These are phyloP conservation scores for Sporothrix inflata DNA, from an alignment of 2,329 filamentous ascomycete genomes.

Conservation along the genomic window DNA sequence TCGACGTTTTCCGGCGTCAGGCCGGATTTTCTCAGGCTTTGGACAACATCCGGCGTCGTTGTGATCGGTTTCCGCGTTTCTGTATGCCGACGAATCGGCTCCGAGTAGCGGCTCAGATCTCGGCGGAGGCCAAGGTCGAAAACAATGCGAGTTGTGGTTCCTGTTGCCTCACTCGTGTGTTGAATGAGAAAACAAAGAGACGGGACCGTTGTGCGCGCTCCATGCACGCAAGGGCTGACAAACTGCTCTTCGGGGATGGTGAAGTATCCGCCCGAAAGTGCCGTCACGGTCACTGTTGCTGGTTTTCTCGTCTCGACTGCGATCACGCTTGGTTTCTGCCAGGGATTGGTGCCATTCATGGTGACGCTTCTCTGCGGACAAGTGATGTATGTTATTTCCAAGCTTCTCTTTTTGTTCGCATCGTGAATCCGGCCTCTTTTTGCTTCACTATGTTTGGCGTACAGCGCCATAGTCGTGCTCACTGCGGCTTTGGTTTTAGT, in stretches of 20 bases:
- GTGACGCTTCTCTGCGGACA: too few species aligned
- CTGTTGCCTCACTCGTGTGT: not conserved
- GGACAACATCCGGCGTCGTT: not conserved
- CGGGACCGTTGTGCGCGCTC: not conserved
- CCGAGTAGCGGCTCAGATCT: constrained; percentile 3
- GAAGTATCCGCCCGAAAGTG: not conserved
- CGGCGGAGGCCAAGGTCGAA: constrained; percentile 7
- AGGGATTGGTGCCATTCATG: not conserved
- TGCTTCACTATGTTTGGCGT: not conserved
- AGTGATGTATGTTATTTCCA: too few species aligned
- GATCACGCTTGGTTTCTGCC: not conserved
- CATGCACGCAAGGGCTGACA: not conserved
- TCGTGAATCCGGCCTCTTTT: not conserved
- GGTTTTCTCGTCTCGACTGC: not conserved
- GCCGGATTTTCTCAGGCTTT: not conserved
- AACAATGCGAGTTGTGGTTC: not conserved
- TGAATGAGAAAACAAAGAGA: constrained; percentile 3
- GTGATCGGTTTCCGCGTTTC: not conserved
- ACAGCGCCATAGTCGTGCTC: too few species aligned
- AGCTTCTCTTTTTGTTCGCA: too few species aligned
- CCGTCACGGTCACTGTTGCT: not conserved
- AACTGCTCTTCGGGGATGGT: constrained; percentile 14
- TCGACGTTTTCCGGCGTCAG: not conserved
- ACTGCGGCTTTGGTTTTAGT: not conserved
- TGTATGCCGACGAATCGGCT: constrained; percentile 1